A percentile compares a stretch with the other conserved stretches of the same genome.
Evolutionary conservation across 768 basidiomycete genomes (phyloP).

Genomic region (Podaxis rugospora): DNA sequence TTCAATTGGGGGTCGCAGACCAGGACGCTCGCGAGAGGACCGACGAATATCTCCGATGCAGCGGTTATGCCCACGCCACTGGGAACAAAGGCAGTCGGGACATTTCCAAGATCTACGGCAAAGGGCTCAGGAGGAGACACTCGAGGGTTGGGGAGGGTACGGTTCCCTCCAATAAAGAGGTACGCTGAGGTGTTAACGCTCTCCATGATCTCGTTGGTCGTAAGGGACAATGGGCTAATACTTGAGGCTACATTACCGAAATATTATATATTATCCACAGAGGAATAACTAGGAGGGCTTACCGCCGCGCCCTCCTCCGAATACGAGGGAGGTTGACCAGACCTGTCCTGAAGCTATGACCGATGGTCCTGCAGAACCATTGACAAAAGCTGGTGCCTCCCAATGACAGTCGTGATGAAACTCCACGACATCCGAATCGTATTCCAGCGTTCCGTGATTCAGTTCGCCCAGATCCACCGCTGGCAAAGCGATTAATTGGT

Average conservation of each 20-base stretch:
- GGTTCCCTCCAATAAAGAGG: slow-evolving; percentile 8
- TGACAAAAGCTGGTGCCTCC: slow-evolving; percentile 1
- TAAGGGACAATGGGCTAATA: background rate
- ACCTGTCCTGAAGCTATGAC: background rate
- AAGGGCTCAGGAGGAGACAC: background rate
- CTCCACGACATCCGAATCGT: slow-evolving; percentile 5
- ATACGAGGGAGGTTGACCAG: background rate
- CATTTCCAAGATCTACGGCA: slow-evolving; percentile 1
- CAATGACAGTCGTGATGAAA: slow-evolving; percentile 10
- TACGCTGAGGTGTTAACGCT: background rate
- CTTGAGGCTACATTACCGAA: background rate
- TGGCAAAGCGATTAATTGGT: background rate
- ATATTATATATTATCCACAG: background rate
- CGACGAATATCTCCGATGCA: background rate
- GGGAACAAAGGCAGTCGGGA: slow-evolving; percentile 1
- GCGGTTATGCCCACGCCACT: background rate
- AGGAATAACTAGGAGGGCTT: background rate
- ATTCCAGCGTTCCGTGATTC: slow-evolving; percentile 4
- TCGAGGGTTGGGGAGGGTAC: background rate
- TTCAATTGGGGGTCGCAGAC: slow-evolving; percentile 1
- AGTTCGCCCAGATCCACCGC: background rate
- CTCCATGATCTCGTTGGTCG: background rate
- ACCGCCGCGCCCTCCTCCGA: background rate
- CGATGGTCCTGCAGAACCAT: background rate
- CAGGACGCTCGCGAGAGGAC: slow-evolving; percentile 5